Evolutionary conservation across 2,329 filamentous ascomycete genomes (phyloP), one percentile per base, ranked within the genome.

Genomic region (Neofusicoccum cordaticola): DNA sequence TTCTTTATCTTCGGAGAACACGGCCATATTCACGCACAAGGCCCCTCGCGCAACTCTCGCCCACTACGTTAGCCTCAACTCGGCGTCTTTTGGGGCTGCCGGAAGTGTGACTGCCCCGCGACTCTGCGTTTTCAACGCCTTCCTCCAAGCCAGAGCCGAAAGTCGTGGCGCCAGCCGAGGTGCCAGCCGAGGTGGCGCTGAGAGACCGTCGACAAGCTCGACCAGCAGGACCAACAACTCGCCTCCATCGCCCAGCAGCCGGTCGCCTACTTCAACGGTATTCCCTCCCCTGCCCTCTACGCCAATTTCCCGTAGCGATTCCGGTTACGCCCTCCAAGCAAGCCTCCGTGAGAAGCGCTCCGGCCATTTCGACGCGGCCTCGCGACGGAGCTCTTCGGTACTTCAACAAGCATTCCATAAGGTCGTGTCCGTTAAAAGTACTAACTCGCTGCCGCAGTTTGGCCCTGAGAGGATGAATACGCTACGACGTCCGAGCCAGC

Each of bases 321-420:
- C 94, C 4, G 94, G 92, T 1, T 96, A 95, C 76, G 91, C 92
- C 41, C 82, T 97, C 64, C 89, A 93, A 67, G 88, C 91, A 17
- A 96, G 92, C 4, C 82, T 99, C 65, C 88, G 93, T 37, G 95
- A 98, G 79, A 99, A 98, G 81, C 87, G 94, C 60, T 98, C 95
- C 2, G 93, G 91, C 1, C 92, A 97, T 75, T 97, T 98, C 70
- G 91, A 95, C 71, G 87, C 90, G 64, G 78, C 82, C 68, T 90
- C 90, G n/a, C 87, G 93, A 66, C 87, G 94, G 69, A 97, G 93
- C 80, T 96, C 93, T n/a, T 96, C 93, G 68, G 80, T 82, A 75
- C 71, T 70, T 70, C 69, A 58, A 65, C 53, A 51, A 64, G 52
- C 64, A 6, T 19, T 56, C 57, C 45, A 50, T 41, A 52, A 53